A percentile compares a stretch with the other conserved stretches of the same genome.
Conservation (phyloP, 495 filamentous ascomycete species). For the Oleoguttula mirabilis region DNA sequence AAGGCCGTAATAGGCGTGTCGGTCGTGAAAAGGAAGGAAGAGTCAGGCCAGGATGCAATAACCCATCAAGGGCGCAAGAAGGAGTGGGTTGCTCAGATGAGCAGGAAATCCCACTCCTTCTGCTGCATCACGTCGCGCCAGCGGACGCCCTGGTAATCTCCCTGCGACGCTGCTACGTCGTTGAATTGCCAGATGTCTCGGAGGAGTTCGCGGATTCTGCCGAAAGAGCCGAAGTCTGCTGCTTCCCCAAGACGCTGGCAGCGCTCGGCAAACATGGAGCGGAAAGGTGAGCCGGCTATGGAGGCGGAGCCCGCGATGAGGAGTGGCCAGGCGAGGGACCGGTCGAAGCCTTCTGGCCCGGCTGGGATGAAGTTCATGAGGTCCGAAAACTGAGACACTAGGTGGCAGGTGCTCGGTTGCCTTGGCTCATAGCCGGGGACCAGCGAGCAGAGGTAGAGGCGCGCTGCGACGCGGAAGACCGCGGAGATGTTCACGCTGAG, state of each 20-base stretch:
- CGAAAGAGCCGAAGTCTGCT: slow-evolving; percentile 72
- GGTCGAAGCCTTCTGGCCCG: slow-evolving; percentile 73
- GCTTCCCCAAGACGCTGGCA: slow-evolving; percentile 58
- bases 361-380: slow-evolving; percentile 67
- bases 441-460: slow-evolving; percentile 88
- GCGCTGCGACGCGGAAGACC: slow-evolving; percentile 81
- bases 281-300: slow-evolving; percentile 56
- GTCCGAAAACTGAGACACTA: slow-evolving; percentile 60
- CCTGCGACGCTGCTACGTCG: slow-evolving; percentile 40
- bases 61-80: slow-evolving; percentile 11
- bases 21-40: slow-evolving; percentile 1
- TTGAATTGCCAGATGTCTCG: slow-evolving; percentile 70
- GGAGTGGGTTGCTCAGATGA: slow-evolving; percentile 57
- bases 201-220: slow-evolving; percentile 65
- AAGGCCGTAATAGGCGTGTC: background rate
- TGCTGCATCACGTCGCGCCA: slow-evolving; percentile 92
- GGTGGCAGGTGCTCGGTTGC: slow-evolving; percentile 54
- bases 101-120: slow-evolving; percentile 82
- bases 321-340: slow-evolving; percentile 84
- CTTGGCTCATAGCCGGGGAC: slow-evolving; percentile 73
- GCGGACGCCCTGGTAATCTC: slow-evolving; percentile 55
- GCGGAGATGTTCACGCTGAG: slow-evolving; percentile 76
- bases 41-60: slow-evolving; percentile 12
- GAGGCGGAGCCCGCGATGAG: slow-evolving; percentile 73
- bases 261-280: slow-evolving; percentile 60